Base-by-base conservation (phyloP, 495 filamentous ascomycete species). In the Aspergillus carlsbadensis region DNA sequence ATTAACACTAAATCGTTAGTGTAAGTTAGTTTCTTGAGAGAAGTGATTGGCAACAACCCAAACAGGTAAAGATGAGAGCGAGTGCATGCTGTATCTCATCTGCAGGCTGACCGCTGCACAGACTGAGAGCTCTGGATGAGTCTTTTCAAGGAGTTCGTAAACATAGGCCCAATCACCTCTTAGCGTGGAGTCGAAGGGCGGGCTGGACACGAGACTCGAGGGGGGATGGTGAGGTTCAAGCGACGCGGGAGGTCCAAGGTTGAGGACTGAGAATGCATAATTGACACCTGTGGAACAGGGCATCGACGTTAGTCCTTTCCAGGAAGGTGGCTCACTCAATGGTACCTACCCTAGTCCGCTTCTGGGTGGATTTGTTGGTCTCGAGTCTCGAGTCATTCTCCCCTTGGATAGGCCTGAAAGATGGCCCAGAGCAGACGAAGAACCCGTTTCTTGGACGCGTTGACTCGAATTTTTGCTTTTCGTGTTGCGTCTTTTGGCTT, bases 1-100 rank as follows among this genome's bases (percentile, higher is more conserved):
- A 44, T 54, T 54, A 56, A 50, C 44, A 58, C 57, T 58, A 60
- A 56, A 17, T 46, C 47, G 47, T 57, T 64, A 64, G 61, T 45
- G 29, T 18, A 54, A 40, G 52, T 57, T 63, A 63, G 60, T 58
- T 54, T 53, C 24, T 55, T 51, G 51, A 39, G 60, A 62, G 50
- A 52, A 42, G 51, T 34, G 49, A 57, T 54, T 53, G 48, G 52
- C 60, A 56, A 36, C 37, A 51, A 41, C 61, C 57, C 24, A 43
- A 63, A 63, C 14, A 26, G 54, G 61, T 57, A 63, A 59, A 20
- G 61, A 63, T 63, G 48, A 3, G 55, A 49, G 36, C 36, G 34
- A 33, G 6, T 43, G 50, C n/a, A 53, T 31, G 26, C 26, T 29
- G 26, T 29, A 3, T 29, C 26, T 53, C 18, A 44, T 48, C 20